phyloP scores from a whole-genome alignment of 1,284 basidiomycete genomes.

The Clitocybe nebularis region DNA sequence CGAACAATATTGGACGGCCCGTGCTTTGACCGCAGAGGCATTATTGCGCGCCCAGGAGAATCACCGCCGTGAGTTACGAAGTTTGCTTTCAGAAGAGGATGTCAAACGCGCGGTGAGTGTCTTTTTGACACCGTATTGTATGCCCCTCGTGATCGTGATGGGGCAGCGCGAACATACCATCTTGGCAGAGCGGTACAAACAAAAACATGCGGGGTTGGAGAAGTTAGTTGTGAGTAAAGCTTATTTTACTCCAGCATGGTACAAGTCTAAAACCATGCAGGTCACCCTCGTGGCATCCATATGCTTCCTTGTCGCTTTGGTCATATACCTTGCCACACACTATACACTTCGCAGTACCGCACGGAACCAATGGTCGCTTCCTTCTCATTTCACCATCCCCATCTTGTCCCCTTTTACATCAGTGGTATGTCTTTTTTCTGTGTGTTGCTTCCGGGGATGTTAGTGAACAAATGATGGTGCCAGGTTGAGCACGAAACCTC shows the following conservation, averaged over 20 bases:
- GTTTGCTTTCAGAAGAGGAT: conserved; percentile 36
- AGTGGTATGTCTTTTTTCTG: conserved; percentile 41
- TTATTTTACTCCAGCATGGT: background rate
- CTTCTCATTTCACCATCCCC: conserved; percentile 64
- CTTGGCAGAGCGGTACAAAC: conserved; percentile 37
- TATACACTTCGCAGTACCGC: conserved; percentile 22
- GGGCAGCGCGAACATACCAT: conserved; percentile 38
- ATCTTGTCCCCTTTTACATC: conserved; percentile 67
- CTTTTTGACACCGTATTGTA: conserved; percentile 1
- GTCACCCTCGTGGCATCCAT: conserved; percentile 36
- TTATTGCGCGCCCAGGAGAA: conserved; percentile 41
- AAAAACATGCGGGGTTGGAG: conserved; percentile 45
- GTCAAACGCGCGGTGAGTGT: conserved; percentile 41
- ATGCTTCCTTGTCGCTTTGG: conserved; percentile 34
- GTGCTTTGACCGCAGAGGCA: conserved; percentile 58
- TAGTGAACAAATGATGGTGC: background rate
- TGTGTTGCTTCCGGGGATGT: background rate
- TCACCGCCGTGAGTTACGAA: conserved; percentile 46
- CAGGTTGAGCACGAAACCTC: conserved; percentile 65
- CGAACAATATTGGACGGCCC: conserved; percentile 61
- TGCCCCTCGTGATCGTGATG: background rate
- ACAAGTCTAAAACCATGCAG: conserved; percentile 25
- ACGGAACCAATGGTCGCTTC: conserved; percentile 20
- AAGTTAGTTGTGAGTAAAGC: conserved; percentile 42
- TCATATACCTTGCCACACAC: conserved; percentile 40